Evolutionary conservation across 2,329 filamentous ascomycete genomes (phyloP), one percentile per base, ranked within the genome.

Genomic region (Calonectria honghensis): DNA sequence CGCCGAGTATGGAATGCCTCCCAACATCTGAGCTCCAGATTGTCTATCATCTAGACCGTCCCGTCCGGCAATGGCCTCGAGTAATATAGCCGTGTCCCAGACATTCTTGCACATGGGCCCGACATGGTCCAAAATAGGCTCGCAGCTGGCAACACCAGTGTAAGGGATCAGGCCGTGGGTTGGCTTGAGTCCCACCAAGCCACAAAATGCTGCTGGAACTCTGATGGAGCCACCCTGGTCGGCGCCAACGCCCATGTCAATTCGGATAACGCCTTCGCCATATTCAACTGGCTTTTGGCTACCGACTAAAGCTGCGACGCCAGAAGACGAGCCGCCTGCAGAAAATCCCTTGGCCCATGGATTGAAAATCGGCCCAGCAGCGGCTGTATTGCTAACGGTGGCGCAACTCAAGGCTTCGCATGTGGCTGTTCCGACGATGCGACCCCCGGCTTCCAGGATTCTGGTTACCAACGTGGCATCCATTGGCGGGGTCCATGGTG

Each of bases 301-400:
- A 20, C 64, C 48, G 16, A 52, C 48, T 6, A 67, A 16, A 10
- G 48, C 64, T 6, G 64, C 64, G 2, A 52, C 32, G 4, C 48
- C 48, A 29, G 64, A 67, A 5, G 64, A 67, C 2, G 64, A 67
- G 31, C 64, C 48, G 11, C 45, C 64, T 9, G 64, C 64, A 18
- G 45, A 67, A 48, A 52, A 51, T 11, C 64, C 48, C 64, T 51
- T 88, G 83, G 82, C 78, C 86, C 50, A 80, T 87, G 32, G 78
- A 82, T 45, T 66, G 90, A 73, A 87, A 89, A 73, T 86, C 88
- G 39, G 82, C 86, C 24, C 88, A 89, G 24, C 32, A n/a, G 64
- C 32, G 7, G 64, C 64, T 31, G 64, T 67, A 24, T 52, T 67
- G 48, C 64, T 67, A 4, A 54, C 64, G 6, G 64, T 67, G 3